Base-by-base conservation (phyloP, 2,329 filamentous ascomycete genomes). In the Myriosclerotinia scirpicola region DNA sequence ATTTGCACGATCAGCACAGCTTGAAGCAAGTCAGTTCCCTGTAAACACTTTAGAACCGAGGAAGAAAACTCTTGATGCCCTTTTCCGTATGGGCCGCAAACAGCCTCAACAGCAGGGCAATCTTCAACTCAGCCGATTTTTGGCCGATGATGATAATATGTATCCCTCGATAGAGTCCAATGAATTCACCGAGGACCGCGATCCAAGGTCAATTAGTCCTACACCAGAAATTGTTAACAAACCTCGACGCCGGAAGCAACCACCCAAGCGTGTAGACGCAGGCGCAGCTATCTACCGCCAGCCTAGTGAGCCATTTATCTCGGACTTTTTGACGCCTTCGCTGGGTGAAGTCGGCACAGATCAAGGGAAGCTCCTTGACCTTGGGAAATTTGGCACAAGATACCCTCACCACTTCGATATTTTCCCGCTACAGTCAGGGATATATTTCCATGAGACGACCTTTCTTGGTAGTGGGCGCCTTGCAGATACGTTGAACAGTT, bases 351-450 rank as follows among this genome's bases (percentile, higher is more conserved):
- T 71, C 17, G 55, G 64, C 5, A 65, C 72, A 4, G 67, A 70
- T 59, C 69, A 70, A n/a, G 69, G 59, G 54, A 84, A 81, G 68
- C 73, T 89, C n/a, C 71, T 74, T 14, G 85, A 86, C 0, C 77
- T 90, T 9, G 85, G 83, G 0, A 84, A 85, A 0, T 87, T 85
- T 73, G 87, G 87, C 1, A 85, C 84, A 1, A 80, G 81, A 34
- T 89, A 89, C 73, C 84, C 85, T 0, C 81, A 84, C 44, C 82
- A 89, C 72, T 90, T 90, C 69, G 85, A 88, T 55, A 76, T 85
- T 5, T 87, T 87, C 64, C 86, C 86, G 22, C 76, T 89, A 40
- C 81, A 84, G 50, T 72, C 76, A 8, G 82, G 82, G 3, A 80
- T 84, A 0, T 88, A 82, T 75, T 89, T 89, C 64, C 86, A 88